A percentile compares a stretch with the other conserved stretches of the same genome.
Evolutionary conservation across 768 basidiomycete species (phyloP).

Genomic region (Lactarius pseudohatsudake): DNA sequence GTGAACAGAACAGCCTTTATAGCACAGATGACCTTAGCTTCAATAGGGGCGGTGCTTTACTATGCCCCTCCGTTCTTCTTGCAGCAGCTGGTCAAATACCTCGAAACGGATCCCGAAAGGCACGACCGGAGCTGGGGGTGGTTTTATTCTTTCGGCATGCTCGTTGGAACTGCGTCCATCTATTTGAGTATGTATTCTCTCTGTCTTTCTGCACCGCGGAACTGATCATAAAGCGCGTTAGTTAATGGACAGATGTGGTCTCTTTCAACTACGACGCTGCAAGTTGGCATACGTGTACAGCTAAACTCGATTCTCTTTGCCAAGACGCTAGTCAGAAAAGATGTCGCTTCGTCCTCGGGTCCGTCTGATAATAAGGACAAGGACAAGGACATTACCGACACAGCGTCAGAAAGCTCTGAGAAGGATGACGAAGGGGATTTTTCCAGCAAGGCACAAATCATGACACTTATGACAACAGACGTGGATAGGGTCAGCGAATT

Average conservation of each 20-base stretch:
- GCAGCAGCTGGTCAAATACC: conserved; percentile 55
- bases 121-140: conserved; percentile 68
- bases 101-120: conserved; percentile 61
- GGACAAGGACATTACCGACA: conserved; percentile 29
- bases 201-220: neutral
- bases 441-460: conserved; percentile 69
- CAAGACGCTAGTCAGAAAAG: conserved; percentile 85
- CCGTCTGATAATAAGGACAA: conserved; percentile 29
- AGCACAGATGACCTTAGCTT: conserved; percentile 51
- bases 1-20: conserved; percentile 50
- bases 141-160: conserved; percentile 58
- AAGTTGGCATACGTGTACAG: conserved; percentile 70
- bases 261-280: conserved; percentile 63
- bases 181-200: conserved; percentile 43
- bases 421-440: conserved; percentile 53
- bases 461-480: conserved; percentile 96
- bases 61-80: conserved; percentile 65
- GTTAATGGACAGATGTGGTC: conserved; percentile 73
- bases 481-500: conserved; percentile 89
- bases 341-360: conserved; percentile 65
- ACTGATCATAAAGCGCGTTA: conserved; percentile 33
- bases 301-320: conserved; percentile 82
- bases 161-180: conserved; percentile 44
- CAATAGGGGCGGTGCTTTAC: conserved; percentile 58
- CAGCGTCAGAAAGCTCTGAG: conserved; percentile 39